Base-by-base conservation (phyloP, 345 rosid genomes). In the Aethionema arabicum region DNA sequence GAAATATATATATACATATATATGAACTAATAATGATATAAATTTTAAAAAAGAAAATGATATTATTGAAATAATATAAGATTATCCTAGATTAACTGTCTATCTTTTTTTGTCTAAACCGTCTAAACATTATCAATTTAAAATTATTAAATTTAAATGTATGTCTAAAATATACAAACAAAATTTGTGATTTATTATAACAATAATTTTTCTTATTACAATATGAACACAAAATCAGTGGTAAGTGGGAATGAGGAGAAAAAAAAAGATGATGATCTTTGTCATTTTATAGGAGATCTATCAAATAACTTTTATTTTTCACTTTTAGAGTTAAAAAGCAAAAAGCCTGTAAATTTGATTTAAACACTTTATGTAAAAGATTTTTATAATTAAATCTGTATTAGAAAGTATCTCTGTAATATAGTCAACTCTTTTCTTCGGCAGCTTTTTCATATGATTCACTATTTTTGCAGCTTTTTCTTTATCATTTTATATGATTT, bases 221-320 rank as follows among this genome's bases (percentile, higher is more conserved):
- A 32, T 7, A 12, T 27, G 38, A n/a, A 52, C 54, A 44, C 14
- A 53, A 44, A 54, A 54, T 31, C 44, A 43, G 33, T 11, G 42
- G 31, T 55, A 37, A 44, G 52, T 69, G 52, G 39, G 35, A 61
- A 11, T 62, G 58, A 56, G 33, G 47, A 21, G 51, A 59, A 47
- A 40, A 60, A 66, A 55, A 52, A 57, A 59, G 55, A 50, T 59
- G 45, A 42, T 56, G 74, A 70, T 63, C 74, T 63, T 70, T 70
- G 74, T 70, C 69, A 56, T 70, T 63, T 70, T 64, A 70, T 70
- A 21, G 74, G 56, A 49, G 64, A 70, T 64, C 54, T 41, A 70
- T 70, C 74, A 51, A 63, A 50, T 53, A 50, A 35, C 51, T 38
- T 51, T 52, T 70, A 43, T 56, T 16, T 63, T 33, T 58, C 59